These are phyloP conservation scores for Sarocladiaceae sp. DNA, from an alignment of 2,329 filamentous ascomycete genomes.

Conservation along the genomic window DNA sequence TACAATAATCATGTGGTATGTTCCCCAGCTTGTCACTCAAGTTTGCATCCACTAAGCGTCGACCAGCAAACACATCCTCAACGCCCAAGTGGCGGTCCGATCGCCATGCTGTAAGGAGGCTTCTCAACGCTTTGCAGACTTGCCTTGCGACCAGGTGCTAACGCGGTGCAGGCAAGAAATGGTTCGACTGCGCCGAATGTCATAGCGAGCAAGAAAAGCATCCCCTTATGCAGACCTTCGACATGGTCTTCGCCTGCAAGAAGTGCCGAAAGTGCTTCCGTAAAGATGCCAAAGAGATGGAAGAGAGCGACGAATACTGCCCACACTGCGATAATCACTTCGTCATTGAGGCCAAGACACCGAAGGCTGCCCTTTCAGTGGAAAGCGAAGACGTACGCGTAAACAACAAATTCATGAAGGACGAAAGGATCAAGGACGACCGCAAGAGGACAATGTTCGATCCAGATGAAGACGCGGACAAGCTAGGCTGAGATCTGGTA, in stretches of 20 bases:
- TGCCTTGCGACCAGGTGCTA: background rate
- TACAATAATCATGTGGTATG: slow-evolving; percentile 32
- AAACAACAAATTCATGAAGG: slow-evolving; percentile 87
- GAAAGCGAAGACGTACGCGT: slow-evolving; percentile 88
- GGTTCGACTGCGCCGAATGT: slow-evolving; percentile 98
- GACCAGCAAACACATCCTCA: slow-evolving; percentile 90
- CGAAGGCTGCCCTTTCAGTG: slow-evolving; percentile 77
- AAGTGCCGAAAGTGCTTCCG: slow-evolving; percentile 99
- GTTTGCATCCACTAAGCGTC: slow-evolving; percentile 9
- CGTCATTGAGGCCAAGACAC: slow-evolving; percentile 81
- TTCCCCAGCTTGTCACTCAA: background rate
- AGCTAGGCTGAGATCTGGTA: slow-evolving; percentile 58
- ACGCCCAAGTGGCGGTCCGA: slow-evolving; percentile 94
- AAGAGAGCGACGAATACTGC: slow-evolving; percentile 97
- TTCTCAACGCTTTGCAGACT: slow-evolving; percentile 1
- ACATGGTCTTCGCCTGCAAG: slow-evolving; percentile 96
- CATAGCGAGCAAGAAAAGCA: slow-evolving; percentile 80
- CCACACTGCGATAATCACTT: slow-evolving; percentile 99
- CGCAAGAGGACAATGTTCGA: slow-evolving; percentile 67
- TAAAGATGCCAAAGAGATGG: slow-evolving; percentile 87
- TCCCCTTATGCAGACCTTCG: slow-evolving; percentile 67
- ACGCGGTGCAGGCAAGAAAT: slow-evolving; percentile 68
- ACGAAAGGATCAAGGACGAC: slow-evolving; percentile 68
- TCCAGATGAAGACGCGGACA: slow-evolving; percentile 68
- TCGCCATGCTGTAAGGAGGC: slow-evolving; percentile 80